Percentiles rank a stretch among this genome's conserved stretches.
These are phyloP conservation scores for Pleurotus sapidus DNA, from an alignment of 768 basidiomycete genomes.

Conservation along the genomic window DNA sequence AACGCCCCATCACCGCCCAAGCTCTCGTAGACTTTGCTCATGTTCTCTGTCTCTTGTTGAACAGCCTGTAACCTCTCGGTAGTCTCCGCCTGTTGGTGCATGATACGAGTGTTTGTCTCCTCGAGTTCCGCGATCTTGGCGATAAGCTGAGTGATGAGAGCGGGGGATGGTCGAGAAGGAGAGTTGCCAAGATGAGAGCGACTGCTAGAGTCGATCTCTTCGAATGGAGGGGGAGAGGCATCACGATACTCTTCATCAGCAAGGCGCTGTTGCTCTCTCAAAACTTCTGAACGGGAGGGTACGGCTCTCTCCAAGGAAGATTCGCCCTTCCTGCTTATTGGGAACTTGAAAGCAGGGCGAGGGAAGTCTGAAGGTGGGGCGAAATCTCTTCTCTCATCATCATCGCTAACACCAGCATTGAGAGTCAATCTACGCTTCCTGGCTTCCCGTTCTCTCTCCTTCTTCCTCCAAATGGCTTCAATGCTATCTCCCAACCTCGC, in stretches of 20 bases:
- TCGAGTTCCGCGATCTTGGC: conserved; percentile 77
- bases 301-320: not conserved
- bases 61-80: conserved; percentile 60
- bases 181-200: conserved; percentile 13
- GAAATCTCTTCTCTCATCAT: conserved; percentile 47
- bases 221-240: not conserved
- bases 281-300: not conserved
- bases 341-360: not conserved
- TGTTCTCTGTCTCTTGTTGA: conserved; percentile 69
- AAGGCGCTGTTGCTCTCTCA: not conserved
- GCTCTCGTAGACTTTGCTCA: conserved; percentile 67
- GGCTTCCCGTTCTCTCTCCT: conserved; percentile 39
- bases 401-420: conserved; percentile 24
- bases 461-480: conserved; percentile 42
- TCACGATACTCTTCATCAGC: not conserved
- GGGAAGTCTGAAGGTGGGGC: conserved; percentile 38
- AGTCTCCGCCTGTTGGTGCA: conserved; percentile 62
- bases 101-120: conserved; percentile 65
- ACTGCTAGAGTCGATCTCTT: not conserved
- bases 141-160: conserved; percentile 68
- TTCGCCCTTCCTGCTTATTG: not conserved
- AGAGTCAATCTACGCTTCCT: conserved; percentile 24
- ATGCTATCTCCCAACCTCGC: conserved; percentile 42
- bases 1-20: conserved; percentile 42
- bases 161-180: conserved; percentile 44